Evolutionary conservation across 306 rosid genomes (phyloP).

Genomic region (Lathyrus oleraceus): DNA sequence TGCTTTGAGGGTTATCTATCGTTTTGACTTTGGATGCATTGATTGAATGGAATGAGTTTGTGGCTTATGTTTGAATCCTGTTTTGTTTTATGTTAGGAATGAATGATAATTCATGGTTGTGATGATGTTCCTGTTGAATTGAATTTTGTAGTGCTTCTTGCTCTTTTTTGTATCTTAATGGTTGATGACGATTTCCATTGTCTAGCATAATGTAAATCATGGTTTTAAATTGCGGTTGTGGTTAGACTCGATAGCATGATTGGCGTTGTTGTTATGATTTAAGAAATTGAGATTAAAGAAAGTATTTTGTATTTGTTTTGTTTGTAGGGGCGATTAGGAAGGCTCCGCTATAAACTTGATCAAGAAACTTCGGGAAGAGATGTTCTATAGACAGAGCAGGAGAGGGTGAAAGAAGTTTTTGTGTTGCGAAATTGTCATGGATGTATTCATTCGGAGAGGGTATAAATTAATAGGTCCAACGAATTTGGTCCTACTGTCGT

Average conservation of each 20-base stretch:
- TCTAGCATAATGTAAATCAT: not conserved
- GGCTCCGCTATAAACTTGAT: slow-evolving; percentile 35
- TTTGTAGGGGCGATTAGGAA: slow-evolving; percentile 49
- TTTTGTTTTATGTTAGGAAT: slow-evolving; percentile 6
- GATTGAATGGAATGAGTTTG: not conserved
- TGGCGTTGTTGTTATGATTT: not conserved
- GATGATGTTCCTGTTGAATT: slow-evolving; percentile 3
- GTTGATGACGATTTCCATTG: not conserved
- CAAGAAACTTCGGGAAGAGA: slow-evolving; percentile 45
- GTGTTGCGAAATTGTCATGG: slow-evolving; percentile 37
- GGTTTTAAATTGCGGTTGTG: no score
- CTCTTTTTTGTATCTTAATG: slow-evolving; percentile 1
- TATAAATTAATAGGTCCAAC: slow-evolving; percentile 41
- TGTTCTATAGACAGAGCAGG: slow-evolving; percentile 42
- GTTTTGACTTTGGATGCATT: slow-evolving; percentile 29
- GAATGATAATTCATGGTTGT: not conserved
- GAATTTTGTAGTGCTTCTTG: not conserved
- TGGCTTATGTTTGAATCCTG: not conserved
- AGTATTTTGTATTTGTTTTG: not conserved
- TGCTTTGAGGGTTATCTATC: not conserved
- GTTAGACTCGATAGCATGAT: no score
- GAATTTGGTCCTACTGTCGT: slow-evolving; percentile 42
- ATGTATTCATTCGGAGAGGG: slow-evolving; percentile 38
- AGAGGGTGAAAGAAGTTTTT: slow-evolving; percentile 29
- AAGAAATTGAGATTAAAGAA: slow-evolving; percentile 11